These are phyloP conservation scores for Xylariomycetidae sp. DNA, from an alignment of 2,329 filamentous ascomycete genomes.

Conservation along the genomic window DNA sequence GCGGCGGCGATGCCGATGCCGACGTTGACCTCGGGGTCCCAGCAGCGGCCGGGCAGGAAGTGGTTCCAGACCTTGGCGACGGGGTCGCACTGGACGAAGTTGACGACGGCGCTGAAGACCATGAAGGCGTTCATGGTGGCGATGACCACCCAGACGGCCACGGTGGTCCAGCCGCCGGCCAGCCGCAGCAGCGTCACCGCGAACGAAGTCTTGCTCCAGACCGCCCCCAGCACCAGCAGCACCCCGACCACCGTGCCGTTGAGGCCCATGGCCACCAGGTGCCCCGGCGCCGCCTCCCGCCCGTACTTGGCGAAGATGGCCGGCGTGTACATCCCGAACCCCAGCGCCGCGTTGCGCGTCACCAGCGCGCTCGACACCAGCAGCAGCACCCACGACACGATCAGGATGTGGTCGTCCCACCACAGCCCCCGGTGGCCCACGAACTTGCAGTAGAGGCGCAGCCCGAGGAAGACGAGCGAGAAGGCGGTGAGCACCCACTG, in stretches of 20 bases:
- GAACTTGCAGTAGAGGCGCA: too few relatives aligned
- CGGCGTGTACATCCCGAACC: background rate
- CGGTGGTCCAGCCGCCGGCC: constrained; percentile 1
- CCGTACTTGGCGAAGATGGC: background rate
- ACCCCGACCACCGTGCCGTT: background rate
- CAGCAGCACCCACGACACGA: background rate
- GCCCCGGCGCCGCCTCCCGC: too few relatives aligned
- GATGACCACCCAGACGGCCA: constrained; percentile 10
- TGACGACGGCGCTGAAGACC: background rate
- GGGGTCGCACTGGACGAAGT: background rate
- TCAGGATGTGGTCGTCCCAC: background rate
- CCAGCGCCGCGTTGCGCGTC: background rate
- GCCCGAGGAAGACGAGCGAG: too few relatives aligned
- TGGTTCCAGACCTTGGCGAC: background rate
- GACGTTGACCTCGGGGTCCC: background rate
- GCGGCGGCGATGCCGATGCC: background rate
- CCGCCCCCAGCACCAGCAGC: background rate
- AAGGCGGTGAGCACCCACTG: too few relatives aligned
- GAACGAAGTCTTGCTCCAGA: constrained; percentile 15
- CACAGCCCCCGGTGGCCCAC: too few relatives aligned
- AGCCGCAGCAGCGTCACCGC: constrained; percentile 12
- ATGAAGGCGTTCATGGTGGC: constrained; percentile 5
- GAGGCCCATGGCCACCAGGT: background rate
- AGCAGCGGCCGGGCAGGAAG: background rate
- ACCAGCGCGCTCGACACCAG: background rate